These are phyloP conservation scores for Avena insularis DNA, from an alignment of 176 grass and related monocot genomes.

Conservation along the genomic window DNA sequence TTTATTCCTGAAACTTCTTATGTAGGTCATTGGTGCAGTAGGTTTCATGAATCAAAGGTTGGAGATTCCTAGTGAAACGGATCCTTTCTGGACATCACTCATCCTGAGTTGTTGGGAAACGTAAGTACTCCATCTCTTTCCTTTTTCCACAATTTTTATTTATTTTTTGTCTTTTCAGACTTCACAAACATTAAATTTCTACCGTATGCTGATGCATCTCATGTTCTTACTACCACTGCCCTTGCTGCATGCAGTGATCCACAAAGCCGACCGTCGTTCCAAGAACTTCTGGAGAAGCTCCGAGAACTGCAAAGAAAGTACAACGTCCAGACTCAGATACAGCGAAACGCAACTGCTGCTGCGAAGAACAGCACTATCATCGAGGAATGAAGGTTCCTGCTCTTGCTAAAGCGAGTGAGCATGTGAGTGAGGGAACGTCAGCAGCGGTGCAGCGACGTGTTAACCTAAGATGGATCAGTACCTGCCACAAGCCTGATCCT, in stretches of 20 bases:
- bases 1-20: constrained; percentile 16
- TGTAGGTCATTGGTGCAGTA: constrained; percentile 88
- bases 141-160: constrained; percentile 19
- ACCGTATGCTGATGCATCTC: neutral
- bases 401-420: neutral
- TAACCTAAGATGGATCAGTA: neutral
- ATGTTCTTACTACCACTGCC: constrained; percentile 25
- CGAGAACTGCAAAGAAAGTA: constrained; percentile 74
- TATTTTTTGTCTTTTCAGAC: neutral
- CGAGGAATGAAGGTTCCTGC: constrained; percentile 51
- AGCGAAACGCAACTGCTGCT: constrained; percentile 52
- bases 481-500: neutral
- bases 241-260: constrained; percentile 63
- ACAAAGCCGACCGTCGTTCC: constrained; percentile 71
- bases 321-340: constrained; percentile 53
- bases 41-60: constrained; percentile 96
- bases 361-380: constrained; percentile 46
- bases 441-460: neutral
- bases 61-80: constrained; percentile 79
- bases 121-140: constrained; percentile 33
- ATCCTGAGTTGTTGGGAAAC: constrained; percentile 94
- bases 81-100: constrained; percentile 86
- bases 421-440: neutral
- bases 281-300: constrained; percentile 78
- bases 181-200: neutral